Evolutionary conservation across 352 stramenopile genomes (phyloP).

Genomic region (Pythium monospermum): DNA sequence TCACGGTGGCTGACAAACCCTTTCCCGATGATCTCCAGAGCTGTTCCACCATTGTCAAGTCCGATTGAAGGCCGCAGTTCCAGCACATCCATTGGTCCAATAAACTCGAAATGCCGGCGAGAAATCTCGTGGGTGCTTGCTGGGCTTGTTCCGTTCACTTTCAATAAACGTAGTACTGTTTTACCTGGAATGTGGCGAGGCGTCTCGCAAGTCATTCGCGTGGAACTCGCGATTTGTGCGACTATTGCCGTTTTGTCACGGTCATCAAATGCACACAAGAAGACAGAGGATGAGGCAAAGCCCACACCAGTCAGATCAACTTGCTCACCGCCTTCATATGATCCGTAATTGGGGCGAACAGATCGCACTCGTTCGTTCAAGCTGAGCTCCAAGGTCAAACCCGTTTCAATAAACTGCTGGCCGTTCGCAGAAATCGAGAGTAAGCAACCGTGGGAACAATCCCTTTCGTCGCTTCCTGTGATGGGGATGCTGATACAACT

Average conservation of each 20-base stretch:
- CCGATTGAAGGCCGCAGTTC: conserved; percentile 1
- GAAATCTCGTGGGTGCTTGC: conserved; percentile 4
- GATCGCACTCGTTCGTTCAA: not conserved
- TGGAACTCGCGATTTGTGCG: not conserved
- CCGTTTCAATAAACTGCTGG: conserved; percentile 10
- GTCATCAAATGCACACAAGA: conserved; percentile 11
- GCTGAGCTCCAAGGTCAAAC: conserved; percentile 9
- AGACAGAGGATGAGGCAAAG: conserved; percentile 6
- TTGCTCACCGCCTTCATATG: conserved; percentile 5
- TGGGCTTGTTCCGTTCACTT: not conserved
- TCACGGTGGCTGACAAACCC: conserved; percentile 19
- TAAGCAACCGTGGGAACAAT: not conserved
- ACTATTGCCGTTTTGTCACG: not conserved
- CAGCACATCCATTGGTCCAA: conserved; percentile 10
- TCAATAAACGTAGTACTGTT: conserved; percentile 4
- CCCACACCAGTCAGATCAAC: conserved; percentile 4
- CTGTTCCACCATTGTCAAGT: conserved; percentile 10
- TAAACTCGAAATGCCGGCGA: conserved; percentile 6
- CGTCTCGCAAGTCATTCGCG: not conserved
- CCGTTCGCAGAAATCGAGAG: conserved; percentile 11
- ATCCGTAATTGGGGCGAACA: conserved; percentile 9
- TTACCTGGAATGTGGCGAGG: not conserved
- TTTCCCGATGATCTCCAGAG: conserved; percentile 7
- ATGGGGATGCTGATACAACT: conserved; percentile 12
- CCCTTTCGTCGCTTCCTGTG: not conserved